Evolutionary conservation across 768 basidiomycete species (phyloP).

Genomic region (Trametes cingulata): DNA sequence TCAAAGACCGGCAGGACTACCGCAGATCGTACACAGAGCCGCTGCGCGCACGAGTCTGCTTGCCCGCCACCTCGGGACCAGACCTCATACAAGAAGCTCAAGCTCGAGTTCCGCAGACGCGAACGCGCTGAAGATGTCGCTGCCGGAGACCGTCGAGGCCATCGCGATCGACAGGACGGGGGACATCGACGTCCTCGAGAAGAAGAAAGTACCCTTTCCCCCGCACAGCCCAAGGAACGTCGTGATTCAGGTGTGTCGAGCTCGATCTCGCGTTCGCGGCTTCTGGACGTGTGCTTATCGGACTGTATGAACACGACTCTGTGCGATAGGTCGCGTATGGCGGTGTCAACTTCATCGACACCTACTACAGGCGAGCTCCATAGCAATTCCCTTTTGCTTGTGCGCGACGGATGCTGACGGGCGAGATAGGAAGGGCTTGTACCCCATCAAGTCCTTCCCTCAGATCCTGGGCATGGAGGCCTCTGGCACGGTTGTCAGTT

Average conservation of each 20-base stretch:
- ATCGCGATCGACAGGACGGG: slow-evolving; percentile 75
- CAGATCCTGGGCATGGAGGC: slow-evolving; percentile 76
- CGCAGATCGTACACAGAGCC: slow-evolving; percentile 8
- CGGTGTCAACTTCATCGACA: slow-evolving; percentile 88
- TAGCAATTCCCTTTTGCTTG: neutral
- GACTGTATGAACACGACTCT: too few relatives aligned
- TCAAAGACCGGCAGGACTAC: too few relatives aligned
- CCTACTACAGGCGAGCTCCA: slow-evolving; percentile 65
- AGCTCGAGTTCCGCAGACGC: neutral
- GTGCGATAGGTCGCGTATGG: slow-evolving; percentile 61
- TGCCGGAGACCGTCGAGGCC: slow-evolving; percentile 65
- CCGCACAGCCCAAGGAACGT: slow-evolving; percentile 60
- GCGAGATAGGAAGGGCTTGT: slow-evolving; percentile 56
- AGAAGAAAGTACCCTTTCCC: slow-evolving; percentile 68
- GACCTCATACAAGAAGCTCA: slow-evolving; percentile 11
- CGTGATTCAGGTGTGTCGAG: slow-evolving; percentile 42
- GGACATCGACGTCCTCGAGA: slow-evolving; percentile 74
- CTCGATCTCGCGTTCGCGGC: too few relatives aligned
- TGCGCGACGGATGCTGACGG: neutral
- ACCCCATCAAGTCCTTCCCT: slow-evolving; percentile 59
- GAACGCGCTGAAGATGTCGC: slow-evolving; percentile 41
- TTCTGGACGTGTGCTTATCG: neutral
- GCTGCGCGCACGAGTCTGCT: slow-evolving; percentile 25
- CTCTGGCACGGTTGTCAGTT: slow-evolving; percentile 70
- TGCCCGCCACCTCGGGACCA: slow-evolving; percentile 35